A percentile compares a stretch with the other conserved stretches of the same genome.
These are phyloP conservation scores for Phylloporus sp. DNA, from an alignment of 768 basidiomycete species.

Conservation along the genomic window DNA sequence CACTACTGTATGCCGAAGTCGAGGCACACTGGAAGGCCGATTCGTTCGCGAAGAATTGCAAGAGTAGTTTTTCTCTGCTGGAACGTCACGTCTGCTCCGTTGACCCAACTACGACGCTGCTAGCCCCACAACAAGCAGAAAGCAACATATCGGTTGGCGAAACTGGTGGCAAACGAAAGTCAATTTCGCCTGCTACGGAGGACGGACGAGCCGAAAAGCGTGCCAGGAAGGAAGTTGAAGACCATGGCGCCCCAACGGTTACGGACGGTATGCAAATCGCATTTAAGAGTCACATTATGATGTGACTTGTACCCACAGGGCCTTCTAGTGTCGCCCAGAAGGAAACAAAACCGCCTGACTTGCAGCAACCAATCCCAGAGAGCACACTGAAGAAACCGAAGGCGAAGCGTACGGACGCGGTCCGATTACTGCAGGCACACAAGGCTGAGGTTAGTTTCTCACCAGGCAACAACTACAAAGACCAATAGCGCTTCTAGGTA, in stretches of 20 bases:
- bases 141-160: conserved; percentile 19
- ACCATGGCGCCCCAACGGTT: conserved; percentile 33
- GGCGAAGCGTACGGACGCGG: conserved; percentile 37
- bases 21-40: conserved; percentile 78
- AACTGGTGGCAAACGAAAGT: conserved; percentile 48
- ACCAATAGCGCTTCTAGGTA: conserved; percentile 45
- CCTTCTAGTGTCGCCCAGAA: conserved; percentile 9
- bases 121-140: conserved; percentile 16
- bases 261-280: conserved; percentile 36
- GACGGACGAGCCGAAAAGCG: conserved; percentile 63
- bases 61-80: conserved; percentile 67
- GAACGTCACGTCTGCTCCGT: conserved; percentile 68
- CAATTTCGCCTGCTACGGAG: conserved; percentile 39
- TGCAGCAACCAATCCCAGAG: conserved; percentile 19
- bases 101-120: conserved; percentile 33
- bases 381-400: conserved; percentile 32
- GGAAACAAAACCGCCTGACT: conserved; percentile 20
- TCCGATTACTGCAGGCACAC: conserved; percentile 52
- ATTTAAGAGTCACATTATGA: conserved; percentile 25
- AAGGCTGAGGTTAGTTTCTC: conserved; percentile 48
- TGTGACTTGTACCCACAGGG: conserved; percentile 12
- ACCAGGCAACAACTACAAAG: conserved; percentile 10
- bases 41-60: conserved; percentile 60
- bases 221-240: conserved; percentile 47
- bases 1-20: conserved; percentile 76